Evolutionary conservation across 106 monocot genomes (phyloP).

Genomic region (Vanilla planifolia): DNA sequence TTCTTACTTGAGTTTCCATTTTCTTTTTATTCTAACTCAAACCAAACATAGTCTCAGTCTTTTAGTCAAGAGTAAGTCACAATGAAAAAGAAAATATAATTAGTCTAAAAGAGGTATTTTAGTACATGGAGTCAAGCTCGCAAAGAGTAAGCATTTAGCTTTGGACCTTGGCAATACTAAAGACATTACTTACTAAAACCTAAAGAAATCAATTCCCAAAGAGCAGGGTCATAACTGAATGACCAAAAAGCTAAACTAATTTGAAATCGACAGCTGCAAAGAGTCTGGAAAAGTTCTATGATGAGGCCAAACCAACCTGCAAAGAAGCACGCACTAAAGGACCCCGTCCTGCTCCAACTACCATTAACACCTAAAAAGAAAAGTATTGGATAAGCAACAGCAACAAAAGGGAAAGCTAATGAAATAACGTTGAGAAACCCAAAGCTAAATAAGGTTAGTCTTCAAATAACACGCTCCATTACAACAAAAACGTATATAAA

Average conservation of each 20-base stretch:
- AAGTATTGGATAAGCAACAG: background rate
- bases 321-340: conserved; percentile 94
- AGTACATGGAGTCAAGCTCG: no score
- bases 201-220: no score
- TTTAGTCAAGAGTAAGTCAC: no score
- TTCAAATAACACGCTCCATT: background rate
- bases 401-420: background rate
- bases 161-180: no score
- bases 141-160: no score
- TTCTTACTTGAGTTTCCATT: no score
- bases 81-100: no score
- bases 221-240: no score
- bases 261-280: background rate
- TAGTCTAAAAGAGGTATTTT: no score
- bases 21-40: no score
- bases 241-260: background rate
- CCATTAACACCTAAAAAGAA: conserved; percentile 87
- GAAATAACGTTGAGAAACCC: background rate
- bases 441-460: background rate
- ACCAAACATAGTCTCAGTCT: no score
- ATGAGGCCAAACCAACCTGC: conserved; percentile 57
- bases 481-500: background rate
- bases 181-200: no score
- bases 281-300: background rate
- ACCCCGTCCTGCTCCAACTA: conserved; percentile 97